Evolutionary conservation across 441 rosid species (phyloP).

Genomic region (Pelargonium citronellum): DNA sequence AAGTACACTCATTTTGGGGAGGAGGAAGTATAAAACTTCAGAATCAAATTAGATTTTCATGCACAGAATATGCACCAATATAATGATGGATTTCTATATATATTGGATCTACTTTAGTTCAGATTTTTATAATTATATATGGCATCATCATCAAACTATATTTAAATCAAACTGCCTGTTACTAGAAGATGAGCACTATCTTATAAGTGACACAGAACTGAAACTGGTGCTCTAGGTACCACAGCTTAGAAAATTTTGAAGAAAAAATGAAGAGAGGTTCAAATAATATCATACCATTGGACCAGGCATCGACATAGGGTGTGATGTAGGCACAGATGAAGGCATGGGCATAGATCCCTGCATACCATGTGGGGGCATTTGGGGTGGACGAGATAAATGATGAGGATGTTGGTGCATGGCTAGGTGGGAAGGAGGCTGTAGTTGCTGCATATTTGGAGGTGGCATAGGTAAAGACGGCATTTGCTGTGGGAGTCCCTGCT

Average conservation of each 20-base stretch:
- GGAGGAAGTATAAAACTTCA: too few species aligned
- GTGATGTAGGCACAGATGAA: conserved; percentile 51
- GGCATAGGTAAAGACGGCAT: conserved; percentile 61
- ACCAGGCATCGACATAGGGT: conserved; percentile 59
- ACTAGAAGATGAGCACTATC: neutral
- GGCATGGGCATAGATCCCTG: conserved; percentile 40
- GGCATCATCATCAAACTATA: neutral
- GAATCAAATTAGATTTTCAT: too few species aligned
- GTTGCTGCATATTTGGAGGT: conserved; percentile 77
- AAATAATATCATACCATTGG: conserved; percentile 53
- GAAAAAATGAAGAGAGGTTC: conserved; percentile 1
- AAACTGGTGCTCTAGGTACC: neutral
- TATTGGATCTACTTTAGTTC: neutral
- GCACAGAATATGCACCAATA: too few species aligned
- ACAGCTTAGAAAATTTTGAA: neutral
- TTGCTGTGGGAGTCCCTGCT: conserved; percentile 61
- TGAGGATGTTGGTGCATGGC: conserved; percentile 70
- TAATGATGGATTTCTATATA: neutral
- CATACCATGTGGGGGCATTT: conserved; percentile 70
- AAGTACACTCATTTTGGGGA: too few species aligned
- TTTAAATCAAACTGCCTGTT: neutral
- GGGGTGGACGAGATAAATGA: conserved; percentile 59
- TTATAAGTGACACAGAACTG: neutral
- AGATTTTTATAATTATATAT: neutral
- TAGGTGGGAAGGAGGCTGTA: conserved; percentile 77